phyloP scores from a whole-genome alignment of 2,329 filamentous ascomycete species.

The Fusarium floridanum region DNA sequence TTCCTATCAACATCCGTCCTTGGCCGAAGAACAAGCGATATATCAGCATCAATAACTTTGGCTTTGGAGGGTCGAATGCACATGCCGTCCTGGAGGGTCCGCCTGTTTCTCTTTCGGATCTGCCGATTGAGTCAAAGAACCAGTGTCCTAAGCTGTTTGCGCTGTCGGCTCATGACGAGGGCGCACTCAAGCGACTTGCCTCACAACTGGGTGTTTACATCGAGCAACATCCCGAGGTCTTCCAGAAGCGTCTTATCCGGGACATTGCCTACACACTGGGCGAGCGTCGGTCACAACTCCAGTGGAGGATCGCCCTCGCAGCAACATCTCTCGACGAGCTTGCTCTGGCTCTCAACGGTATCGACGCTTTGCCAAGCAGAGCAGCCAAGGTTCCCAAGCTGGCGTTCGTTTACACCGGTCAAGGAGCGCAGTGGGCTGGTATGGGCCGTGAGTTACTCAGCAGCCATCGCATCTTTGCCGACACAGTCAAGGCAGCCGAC shows the following conservation, averaged over 20 bases:
- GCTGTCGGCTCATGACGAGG: slow-evolving; percentile 18
- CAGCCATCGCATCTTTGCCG: not conserved
- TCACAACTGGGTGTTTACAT: not conserved
- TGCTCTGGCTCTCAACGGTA: not conserved
- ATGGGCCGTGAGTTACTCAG: slow-evolving; percentile 25
- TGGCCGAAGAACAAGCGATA: not conserved
- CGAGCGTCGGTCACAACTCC: not conserved
- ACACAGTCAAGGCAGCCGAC: not conserved
- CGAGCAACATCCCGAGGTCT: not conserved
- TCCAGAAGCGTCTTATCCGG: not conserved
- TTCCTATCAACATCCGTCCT: slow-evolving; percentile 2
- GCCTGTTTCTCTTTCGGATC: not conserved
- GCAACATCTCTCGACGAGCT: slow-evolving; percentile 3
- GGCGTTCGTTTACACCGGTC: slow-evolving; percentile 28
- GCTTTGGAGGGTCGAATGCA: slow-evolving; percentile 19
- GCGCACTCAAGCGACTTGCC: not conserved
- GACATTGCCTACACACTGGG: slow-evolving; percentile 22
- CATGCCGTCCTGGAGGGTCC: slow-evolving; percentile 13
- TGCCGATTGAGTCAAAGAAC: not conserved
- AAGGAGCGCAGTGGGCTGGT: slow-evolving; percentile 28
- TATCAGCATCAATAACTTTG: slow-evolving; percentile 17
- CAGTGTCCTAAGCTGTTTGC: slow-evolving; percentile 1
- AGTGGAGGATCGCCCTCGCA: slow-evolving; percentile 7
- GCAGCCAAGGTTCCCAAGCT: slow-evolving; percentile 1
- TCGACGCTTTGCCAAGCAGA: not conserved